phyloP scores from a whole-genome alignment of 1,284 basidiomycete species.

The Cystobasidiaceae sp. region DNA sequence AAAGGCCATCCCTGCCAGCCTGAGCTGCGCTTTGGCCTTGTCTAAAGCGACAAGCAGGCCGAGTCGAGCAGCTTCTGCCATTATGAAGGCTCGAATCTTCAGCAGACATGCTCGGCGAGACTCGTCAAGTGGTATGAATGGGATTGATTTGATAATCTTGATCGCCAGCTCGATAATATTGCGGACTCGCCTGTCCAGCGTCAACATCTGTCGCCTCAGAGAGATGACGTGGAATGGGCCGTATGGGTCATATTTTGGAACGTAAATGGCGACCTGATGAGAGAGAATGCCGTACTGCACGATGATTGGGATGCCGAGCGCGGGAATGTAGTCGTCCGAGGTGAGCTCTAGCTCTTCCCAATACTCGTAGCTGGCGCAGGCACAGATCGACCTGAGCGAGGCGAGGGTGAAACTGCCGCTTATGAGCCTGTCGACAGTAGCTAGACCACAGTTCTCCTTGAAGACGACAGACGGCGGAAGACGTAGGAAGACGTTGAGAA shows the following conservation, averaged over 20 bases:
- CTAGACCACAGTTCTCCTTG: neutral
- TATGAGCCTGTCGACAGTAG: neutral
- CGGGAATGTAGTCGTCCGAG: neutral
- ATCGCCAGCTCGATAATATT: neutral
- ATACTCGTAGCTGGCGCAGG: neutral
- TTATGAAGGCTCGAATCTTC: too few relatives aligned
- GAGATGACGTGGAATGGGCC: neutral
- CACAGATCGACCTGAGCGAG: neutral
- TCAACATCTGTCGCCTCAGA: neutral
- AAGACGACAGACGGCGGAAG: neutral
- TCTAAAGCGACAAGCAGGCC: too few relatives aligned
- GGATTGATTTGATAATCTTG: too few relatives aligned
- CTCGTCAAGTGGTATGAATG: too few relatives aligned
- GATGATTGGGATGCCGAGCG: neutral
- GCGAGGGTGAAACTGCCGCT: neutral
- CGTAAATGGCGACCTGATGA: constrained; percentile 3
- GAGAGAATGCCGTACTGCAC: neutral
- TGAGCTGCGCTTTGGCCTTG: too few relatives aligned
- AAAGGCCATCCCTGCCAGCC: too few relatives aligned
- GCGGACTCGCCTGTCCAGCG: neutral
- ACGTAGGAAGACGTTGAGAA: neutral
- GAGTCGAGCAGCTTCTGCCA: too few relatives aligned
- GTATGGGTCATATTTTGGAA: constrained; percentile 7
- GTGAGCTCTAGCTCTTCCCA: neutral
- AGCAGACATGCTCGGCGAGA: too few relatives aligned